Percentiles rank a stretch among this genome's conserved stretches.
Evolutionary conservation across 495 filamentous ascomycete species (phyloP).

Genomic region (Annulohypoxylon maeteangense): DNA sequence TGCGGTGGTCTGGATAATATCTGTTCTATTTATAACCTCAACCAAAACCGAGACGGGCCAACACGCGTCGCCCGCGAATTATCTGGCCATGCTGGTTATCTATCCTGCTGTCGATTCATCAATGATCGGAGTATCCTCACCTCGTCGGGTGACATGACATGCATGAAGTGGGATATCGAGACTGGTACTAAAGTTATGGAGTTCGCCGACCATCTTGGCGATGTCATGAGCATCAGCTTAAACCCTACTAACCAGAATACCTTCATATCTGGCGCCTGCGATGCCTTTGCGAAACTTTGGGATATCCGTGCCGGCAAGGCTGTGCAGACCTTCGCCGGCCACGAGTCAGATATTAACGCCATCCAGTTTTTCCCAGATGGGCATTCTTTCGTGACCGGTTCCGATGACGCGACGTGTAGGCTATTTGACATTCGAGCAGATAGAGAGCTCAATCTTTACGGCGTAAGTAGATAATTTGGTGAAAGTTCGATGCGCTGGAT

Average conservation of each 20-base stretch:
- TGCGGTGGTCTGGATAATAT: conserved; percentile 99
- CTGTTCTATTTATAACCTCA: conserved; percentile 98
- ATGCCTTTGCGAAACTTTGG: conserved; percentile 98
- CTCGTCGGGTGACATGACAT: conserved; percentile 99
- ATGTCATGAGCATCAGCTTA: conserved; percentile 99
- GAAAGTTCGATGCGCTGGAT: not conserved
- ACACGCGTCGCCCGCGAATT: conserved; percentile 96
- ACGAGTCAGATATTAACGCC: conserved; percentile 99
- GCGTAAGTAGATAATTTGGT: conserved; percentile 66
- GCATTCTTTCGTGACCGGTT: conserved; percentile 98
- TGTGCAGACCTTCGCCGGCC: conserved; percentile 96
- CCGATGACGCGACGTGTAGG: conserved; percentile 96
- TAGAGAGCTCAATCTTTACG: conserved; percentile 94
- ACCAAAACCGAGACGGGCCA: conserved; percentile 91
- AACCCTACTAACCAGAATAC: conserved; percentile 99
- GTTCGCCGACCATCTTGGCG: conserved; percentile 97
- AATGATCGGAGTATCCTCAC: conserved; percentile 98
- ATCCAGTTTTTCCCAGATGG: conserved; percentile 99
- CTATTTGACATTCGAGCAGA: conserved; percentile 98
- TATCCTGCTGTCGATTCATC: conserved; percentile 99
- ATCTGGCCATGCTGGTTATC: conserved; percentile 95
- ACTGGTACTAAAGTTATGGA: conserved; percentile 97
- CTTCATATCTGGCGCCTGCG: conserved; percentile 98
- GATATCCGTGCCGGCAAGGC: conserved; percentile 98
- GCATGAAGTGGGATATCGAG: conserved; percentile 99